Evolutionary conservation across 139 green algal species (phyloP).

Genomic region (Micractinium conductrix): DNA sequence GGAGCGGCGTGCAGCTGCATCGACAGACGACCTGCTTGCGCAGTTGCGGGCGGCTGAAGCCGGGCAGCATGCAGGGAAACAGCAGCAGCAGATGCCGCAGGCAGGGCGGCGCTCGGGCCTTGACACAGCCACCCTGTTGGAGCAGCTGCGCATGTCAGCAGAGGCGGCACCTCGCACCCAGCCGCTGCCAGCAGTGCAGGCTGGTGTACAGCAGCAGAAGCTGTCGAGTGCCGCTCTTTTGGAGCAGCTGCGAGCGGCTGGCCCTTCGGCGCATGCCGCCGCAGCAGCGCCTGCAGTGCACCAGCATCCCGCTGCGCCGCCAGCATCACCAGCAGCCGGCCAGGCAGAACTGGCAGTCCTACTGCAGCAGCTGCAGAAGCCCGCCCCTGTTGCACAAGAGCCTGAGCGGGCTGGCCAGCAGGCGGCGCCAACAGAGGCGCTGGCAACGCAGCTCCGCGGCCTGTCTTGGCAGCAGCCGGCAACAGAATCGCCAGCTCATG

Average conservation of each 20-base stretch:
- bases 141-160: not conserved
- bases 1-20: not conserved
- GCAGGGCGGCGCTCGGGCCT: too few relatives aligned
- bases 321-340: not conserved
- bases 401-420: not conserved
- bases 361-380: slow-evolving; percentile 1
- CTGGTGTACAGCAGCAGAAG: not conserved
- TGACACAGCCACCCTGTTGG: not conserved
- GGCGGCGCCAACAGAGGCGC: not conserved
- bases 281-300: too few relatives aligned
- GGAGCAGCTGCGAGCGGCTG: not conserved
- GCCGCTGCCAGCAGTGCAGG: not conserved
- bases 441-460: not conserved
- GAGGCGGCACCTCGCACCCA: not conserved
- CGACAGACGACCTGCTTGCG: not conserved
- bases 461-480: not conserved
- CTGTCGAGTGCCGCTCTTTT: not conserved
- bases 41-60: not conserved
- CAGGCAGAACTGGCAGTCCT: not conserved
- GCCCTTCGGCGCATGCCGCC: not conserved
- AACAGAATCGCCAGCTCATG: not conserved
- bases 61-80: not conserved
- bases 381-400: not conserved
- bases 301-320: too few relatives aligned
- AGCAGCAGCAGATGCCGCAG: not conserved